phyloP scores from a whole-genome alignment of 2,329 filamentous ascomycete species.

The Diaporthe batatas region DNA sequence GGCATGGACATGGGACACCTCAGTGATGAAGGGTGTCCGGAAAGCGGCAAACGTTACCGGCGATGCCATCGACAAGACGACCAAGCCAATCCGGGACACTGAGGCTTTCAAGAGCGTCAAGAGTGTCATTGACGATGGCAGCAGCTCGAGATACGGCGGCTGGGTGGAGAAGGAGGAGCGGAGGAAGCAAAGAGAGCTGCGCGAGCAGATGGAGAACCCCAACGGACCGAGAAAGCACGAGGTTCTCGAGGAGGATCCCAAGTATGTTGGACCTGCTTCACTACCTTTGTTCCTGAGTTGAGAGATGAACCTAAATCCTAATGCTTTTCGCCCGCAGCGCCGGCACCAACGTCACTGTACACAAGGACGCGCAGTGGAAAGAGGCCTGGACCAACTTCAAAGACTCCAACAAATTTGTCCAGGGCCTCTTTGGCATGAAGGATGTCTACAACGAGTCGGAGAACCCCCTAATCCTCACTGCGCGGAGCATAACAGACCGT shows the following conservation, averaged over 20 bases:
- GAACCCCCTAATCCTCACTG: slow-evolving; percentile 93
- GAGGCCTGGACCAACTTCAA: slow-evolving; percentile 98
- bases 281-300: slow-evolving; percentile 40
- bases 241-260: slow-evolving; percentile 83
- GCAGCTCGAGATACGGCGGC: slow-evolving; percentile 94
- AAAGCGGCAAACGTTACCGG: slow-evolving; percentile 89
- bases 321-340: slow-evolving; percentile 68
- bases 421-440: slow-evolving; percentile 88
- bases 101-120: slow-evolving; percentile 96
- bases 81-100: slow-evolving; percentile 91
- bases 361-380: slow-evolving; percentile 98
- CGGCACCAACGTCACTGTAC: slow-evolving; percentile 92
- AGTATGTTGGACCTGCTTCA: slow-evolving; percentile 71
- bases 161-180: slow-evolving; percentile 98
- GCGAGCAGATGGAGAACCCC: slow-evolving; percentile 70
- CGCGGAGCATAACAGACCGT: slow-evolving; percentile 92
- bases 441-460: slow-evolving; percentile 95
- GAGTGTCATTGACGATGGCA: slow-evolving; percentile 96
- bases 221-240: slow-evolving; percentile 65
- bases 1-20: slow-evolving; percentile 96
- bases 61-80: slow-evolving; percentile 92
- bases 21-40: slow-evolving; percentile 90
- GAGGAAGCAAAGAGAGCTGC: slow-evolving; percentile 79
- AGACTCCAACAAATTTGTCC: slow-evolving; percentile 89
- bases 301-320: slow-evolving; percentile 48